phyloP scores from a whole-genome alignment of 169 alveolate genomes.

The Plasmodium cynomolgi region DNA sequence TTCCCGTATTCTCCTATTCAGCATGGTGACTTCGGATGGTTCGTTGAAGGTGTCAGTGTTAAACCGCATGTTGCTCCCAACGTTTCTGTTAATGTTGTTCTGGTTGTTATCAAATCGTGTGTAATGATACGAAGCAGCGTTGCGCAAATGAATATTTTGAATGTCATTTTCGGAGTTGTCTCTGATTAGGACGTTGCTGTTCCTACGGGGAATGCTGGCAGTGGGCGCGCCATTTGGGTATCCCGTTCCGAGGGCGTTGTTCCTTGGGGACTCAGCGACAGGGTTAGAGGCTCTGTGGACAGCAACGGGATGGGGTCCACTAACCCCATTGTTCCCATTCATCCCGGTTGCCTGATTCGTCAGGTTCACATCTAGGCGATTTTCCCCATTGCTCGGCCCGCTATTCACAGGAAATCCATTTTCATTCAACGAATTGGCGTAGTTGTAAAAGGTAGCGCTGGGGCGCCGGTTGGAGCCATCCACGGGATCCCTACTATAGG shows the following conservation, averaged over 20 bases:
- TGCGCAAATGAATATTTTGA: neutral
- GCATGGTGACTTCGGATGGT: conserved; percentile 70
- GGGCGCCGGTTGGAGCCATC: conserved; percentile 7
- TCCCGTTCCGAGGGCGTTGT: neutral
- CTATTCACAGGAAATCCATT: neutral
- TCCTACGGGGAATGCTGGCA: neutral
- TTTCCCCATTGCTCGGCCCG: neutral
- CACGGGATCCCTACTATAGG: conserved; percentile 9
- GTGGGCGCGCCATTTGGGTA: neutral
- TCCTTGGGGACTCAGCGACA: neutral
- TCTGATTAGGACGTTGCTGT: neutral
- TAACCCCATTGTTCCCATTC: neutral
- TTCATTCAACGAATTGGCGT: neutral
- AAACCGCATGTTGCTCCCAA: neutral
- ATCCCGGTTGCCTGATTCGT: neutral
- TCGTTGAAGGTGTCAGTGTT: conserved; percentile 36
- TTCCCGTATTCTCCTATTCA: conserved; percentile 58
- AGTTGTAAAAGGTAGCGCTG: neutral
- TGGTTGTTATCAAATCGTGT: neutral
- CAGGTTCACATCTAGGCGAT: neutral
- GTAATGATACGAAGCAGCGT: neutral
- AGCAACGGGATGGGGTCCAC: neutral
- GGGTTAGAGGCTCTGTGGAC: neutral
- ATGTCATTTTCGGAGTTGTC: neutral
- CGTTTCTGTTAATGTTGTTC: neutral